phyloP scores from a whole-genome alignment of 495 filamentous ascomycete species.

The Lindgomyces ingoldianus region DNA sequence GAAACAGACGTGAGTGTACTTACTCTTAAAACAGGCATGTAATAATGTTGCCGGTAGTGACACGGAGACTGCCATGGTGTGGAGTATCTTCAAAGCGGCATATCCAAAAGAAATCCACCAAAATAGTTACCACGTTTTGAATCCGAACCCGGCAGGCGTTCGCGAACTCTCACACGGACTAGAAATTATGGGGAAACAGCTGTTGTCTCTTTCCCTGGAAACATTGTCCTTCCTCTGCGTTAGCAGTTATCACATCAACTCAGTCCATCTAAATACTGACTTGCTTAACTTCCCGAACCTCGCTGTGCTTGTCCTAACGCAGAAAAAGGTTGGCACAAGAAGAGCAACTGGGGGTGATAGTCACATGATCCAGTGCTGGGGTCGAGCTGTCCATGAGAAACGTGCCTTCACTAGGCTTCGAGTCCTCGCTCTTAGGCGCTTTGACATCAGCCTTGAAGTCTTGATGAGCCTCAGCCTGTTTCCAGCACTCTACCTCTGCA shows the following conservation, averaged over 20 bases:
- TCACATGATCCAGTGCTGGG: background rate
- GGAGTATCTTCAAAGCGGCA: slow-evolving; percentile 10
- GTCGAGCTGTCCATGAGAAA: background rate
- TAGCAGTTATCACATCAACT: background rate
- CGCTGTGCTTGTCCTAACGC: slow-evolving; percentile 13
- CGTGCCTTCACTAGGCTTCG: background rate
- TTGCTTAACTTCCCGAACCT: slow-evolving; percentile 23
- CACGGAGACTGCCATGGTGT: slow-evolving; percentile 12
- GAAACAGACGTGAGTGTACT: slow-evolving; percentile 15
- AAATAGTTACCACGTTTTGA: slow-evolving; percentile 6
- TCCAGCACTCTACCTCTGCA: background rate
- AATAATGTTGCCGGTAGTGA: slow-evolving; percentile 3
- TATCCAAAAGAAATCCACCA: slow-evolving; percentile 1
- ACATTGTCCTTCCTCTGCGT: slow-evolving; percentile 14
- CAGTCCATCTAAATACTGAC: background rate
- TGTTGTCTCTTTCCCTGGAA: slow-evolving; percentile 7
- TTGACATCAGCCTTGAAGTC: background rate
- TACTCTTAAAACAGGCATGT: background rate
- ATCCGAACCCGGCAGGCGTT: too few relatives aligned
- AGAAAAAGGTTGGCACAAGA: background rate
- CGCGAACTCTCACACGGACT: too few relatives aligned
- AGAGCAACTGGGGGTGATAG: background rate
- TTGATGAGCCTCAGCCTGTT: background rate
- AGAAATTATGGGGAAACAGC: background rate
- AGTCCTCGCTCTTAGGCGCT: background rate